Base-by-base conservation (phyloP, 306 rosid species). In the Lathyrus oleraceus region DNA sequence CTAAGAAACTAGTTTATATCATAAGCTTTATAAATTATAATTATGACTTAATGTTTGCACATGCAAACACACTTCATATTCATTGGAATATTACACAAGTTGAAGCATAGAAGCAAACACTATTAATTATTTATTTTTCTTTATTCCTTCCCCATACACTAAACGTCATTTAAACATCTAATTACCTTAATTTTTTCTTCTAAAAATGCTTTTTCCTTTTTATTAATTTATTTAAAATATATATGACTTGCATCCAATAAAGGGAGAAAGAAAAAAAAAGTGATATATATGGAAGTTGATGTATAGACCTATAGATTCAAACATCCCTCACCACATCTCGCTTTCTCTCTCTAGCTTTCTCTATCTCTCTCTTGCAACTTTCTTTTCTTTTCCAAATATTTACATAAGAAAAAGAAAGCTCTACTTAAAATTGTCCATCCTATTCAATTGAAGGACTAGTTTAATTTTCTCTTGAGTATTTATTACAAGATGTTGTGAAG, bases 231-330 rank as follows among this genome's bases (percentile, higher is more conserved):
- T 63, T 17, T 4, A n/a, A n/a, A 62, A 21, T 60, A 19, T 51
- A 69, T 60, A 19, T 51, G 64, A 38, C 68, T 57, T 57, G 58
- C 32, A 58, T 40, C 16, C 10, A 52, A 39, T 35, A 74, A 72
- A 58, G 40, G 15, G 27, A 35, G 45, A 65, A 63, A 52, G 44
- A 48, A 67, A 67, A 60, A 65, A 54, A 36, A 57, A 27, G 60
- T 69, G 81, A 84, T 78, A 84, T 77, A 77, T 76, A 75, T 54
- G 47, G 78, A 76, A 76, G 85, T 61, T 65, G 67, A 78, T 60
- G 72, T 64, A 42, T 66, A 25, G 82, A 73, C 71, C 69, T 63
- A 77, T 60, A 75, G 80, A 78, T 78, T 82, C 84, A 76, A 80
- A 73, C 73, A 73, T 52, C 69, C 36, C 59, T 68, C 61, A 52